Conservation (phyloP, 768 basidiomycete genomes). For the Thelephora ganbajun region DNA sequence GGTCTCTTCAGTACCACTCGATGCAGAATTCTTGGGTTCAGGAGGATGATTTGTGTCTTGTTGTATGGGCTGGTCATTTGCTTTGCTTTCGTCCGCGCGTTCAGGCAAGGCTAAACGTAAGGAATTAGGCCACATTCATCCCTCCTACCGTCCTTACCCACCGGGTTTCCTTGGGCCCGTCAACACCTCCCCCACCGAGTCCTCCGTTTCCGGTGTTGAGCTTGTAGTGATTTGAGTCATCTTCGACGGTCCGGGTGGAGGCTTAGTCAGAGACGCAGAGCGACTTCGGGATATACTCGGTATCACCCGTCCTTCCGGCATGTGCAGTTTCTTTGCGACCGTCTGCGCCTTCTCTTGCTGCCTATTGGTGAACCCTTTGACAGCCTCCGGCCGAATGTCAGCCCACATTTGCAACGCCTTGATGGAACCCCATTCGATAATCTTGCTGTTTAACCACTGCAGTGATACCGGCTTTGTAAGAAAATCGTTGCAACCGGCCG, state of each 20-base stretch:
- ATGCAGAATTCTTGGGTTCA: no score
- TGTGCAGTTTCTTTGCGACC: constrained; percentile 32
- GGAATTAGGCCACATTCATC: no score
- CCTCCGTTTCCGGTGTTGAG: no score
- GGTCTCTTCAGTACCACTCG: no score
- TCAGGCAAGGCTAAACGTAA: no score
- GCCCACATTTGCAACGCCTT: constrained; percentile 91
- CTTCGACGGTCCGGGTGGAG: background rate
- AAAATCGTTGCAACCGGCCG: constrained; percentile 98
- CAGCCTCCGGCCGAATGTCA: constrained; percentile 53
- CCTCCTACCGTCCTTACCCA: no score
- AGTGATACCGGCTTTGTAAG: constrained; percentile 93
- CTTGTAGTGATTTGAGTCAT: no score
- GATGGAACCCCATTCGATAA: constrained; percentile 99
- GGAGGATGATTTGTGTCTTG: no score
- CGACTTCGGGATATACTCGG: constrained; percentile 24
- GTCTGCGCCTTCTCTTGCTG: constrained; percentile 33
- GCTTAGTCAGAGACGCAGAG: constrained; percentile 20
- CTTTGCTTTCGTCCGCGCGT: no score
- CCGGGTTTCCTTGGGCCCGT: no score
- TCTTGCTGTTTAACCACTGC: constrained; percentile 93
- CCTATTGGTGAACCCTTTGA: constrained; percentile 29
- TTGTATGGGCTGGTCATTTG: no score
- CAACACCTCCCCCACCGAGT: no score
- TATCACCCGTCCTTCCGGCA: constrained; percentile 31